phyloP scores from a whole-genome alignment of 192 early-diverging fungal species.

The Coemansia sp. region DNA sequence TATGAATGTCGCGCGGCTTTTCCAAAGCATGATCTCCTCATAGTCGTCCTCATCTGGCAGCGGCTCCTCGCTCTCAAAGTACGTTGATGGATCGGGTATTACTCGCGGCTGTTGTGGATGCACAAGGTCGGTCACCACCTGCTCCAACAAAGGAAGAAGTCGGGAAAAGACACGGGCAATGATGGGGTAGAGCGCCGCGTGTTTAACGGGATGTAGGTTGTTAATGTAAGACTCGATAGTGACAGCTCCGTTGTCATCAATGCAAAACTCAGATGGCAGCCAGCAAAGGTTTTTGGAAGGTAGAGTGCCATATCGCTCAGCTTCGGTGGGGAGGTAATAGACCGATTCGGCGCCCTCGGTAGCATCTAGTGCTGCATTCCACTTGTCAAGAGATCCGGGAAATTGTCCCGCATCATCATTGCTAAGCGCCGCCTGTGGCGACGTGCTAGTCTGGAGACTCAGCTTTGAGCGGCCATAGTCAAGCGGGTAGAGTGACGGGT shows the following conservation, averaged over 20 bases:
- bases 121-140: conserved; percentile 42
- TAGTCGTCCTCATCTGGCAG: background rate
- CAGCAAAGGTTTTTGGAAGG: conserved; percentile 37
- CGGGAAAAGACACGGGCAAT: conserved; percentile 53
- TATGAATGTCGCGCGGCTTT: conserved; percentile 5
- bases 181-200: conserved; percentile 52
- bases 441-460: conserved; percentile 12
- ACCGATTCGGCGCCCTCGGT: background rate
- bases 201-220: conserved; percentile 61
- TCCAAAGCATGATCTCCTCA: background rate
- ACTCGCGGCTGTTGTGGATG: background rate
- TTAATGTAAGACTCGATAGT: conserved; percentile 67
- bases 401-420: conserved; percentile 16
- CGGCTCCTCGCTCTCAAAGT: background rate
- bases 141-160: conserved; percentile 66
- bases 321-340: background rate
- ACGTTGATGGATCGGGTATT: background rate
- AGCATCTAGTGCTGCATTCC: conserved; percentile 8
- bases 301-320: background rate
- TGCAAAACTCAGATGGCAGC: conserved; percentile 66
- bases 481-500: conserved; percentile 55
- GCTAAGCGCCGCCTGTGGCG: conserved; percentile 16
- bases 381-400: conserved; percentile 13
- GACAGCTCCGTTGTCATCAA: conserved; percentile 50
- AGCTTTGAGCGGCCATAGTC: conserved; percentile 24